Percentiles rank a stretch among this genome's conserved stretches.
Evolutionary conservation across 345 rosid genomes (phyloP).

Genomic region (Conringia planisiliqua): DNA sequence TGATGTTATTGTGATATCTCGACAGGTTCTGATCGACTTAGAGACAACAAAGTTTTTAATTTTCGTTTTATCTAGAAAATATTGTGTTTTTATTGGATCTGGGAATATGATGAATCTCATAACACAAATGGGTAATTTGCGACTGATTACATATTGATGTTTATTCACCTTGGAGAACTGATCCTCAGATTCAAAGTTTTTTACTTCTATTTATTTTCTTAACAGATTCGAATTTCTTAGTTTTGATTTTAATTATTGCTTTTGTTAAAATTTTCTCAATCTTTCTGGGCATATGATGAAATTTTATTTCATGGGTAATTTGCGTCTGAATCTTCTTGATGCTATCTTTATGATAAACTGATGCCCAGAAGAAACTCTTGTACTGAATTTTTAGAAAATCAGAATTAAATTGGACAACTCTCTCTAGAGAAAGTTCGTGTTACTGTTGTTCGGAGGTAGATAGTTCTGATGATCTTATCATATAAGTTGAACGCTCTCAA

Average conservation of each 20-base stretch:
- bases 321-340: conserved; percentile 36
- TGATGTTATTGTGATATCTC: conserved; percentile 31
- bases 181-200: conserved; percentile 3
- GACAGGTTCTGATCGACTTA: conserved; percentile 29
- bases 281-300: conserved; percentile 25
- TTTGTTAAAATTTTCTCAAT: not conserved
- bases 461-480: too few species aligned
- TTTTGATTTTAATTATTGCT: not conserved
- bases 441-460: too few species aligned
- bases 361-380: not conserved
- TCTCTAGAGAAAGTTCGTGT: too few species aligned
- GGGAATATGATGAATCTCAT: conserved; percentile 26
- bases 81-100: not conserved
- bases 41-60: not conserved
- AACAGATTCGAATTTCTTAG: not conserved
- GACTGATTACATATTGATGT: conserved; percentile 31
- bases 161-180: conserved; percentile 41
- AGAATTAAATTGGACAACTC: too few species aligned
- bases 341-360: conserved; percentile 26
- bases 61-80: not conserved
- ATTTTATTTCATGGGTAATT: conserved; percentile 36
- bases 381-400: too few species aligned
- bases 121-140: conserved; percentile 26
- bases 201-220: not conserved
- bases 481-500: too few species aligned